Percentiles rank a stretch among this genome's conserved stretches.
Evolutionary conservation across 2,329 filamentous ascomycete species (phyloP).

Genomic region (Trichoderma gracile): DNA sequence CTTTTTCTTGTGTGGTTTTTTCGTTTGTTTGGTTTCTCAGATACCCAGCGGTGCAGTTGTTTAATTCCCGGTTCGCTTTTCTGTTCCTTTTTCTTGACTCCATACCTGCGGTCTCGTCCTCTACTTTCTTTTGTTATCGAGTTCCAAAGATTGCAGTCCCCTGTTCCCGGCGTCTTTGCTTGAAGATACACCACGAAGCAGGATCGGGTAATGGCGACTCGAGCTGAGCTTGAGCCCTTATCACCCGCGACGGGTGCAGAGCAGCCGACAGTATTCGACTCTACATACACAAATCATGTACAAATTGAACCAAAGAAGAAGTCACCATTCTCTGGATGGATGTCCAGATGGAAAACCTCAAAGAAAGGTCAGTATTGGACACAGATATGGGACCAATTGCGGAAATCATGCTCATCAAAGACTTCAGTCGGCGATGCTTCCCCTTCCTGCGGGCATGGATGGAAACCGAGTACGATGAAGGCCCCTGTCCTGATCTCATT

Average conservation of each 20-base stretch:
- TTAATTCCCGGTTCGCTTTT: too few relatives aligned
- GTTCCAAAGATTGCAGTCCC: neutral
- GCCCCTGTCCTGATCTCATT: neutral
- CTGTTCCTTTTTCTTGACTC: neutral
- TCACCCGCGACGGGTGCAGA: neutral
- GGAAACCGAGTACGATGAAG: slow-evolving; percentile 14
- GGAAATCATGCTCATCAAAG: too few relatives aligned
- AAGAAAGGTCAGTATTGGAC: too few relatives aligned
- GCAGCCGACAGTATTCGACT: neutral
- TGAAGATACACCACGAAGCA: too few relatives aligned
- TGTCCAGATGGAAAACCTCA: too few relatives aligned
- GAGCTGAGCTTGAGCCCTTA: slow-evolving; percentile 7
- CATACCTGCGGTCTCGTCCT: neutral
- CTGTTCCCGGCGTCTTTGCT: neutral
- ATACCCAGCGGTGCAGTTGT: too few relatives aligned
- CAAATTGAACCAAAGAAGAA: neutral
- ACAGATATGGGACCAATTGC: too few relatives aligned
- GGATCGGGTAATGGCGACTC: neutral
- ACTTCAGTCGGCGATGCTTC: too few relatives aligned
- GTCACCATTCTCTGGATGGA: too few relatives aligned
- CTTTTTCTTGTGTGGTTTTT: neutral
- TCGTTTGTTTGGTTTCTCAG: neutral
- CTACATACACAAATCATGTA: neutral
- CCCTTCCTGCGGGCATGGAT: neutral
- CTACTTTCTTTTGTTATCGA: neutral